Evolutionary conservation across 371 early-diverging fungal species (phyloP), one percentile per base, ranked within the genome.

Genomic region (Lichtheimia corymbifera): DNA sequence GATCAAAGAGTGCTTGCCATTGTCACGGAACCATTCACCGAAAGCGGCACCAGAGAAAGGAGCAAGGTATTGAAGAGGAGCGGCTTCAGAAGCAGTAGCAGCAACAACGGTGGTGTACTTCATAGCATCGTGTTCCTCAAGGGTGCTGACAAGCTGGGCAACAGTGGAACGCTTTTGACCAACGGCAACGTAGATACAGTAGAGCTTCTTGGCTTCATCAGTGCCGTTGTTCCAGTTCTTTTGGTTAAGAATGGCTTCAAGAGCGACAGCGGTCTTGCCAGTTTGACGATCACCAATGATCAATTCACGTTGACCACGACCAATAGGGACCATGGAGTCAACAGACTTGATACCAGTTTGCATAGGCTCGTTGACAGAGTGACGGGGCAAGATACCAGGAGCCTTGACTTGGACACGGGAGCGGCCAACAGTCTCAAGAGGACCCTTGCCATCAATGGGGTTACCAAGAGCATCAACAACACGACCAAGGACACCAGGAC

Each of bases 281-380:
- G 96, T 95, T 80, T 97, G 97, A 88, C 96, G 93, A 84, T 97
- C 97, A 80, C 97, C 97, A 82, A 95, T 95, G 78, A 97, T 97
- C 86, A 97, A 88, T 86, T 97, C 97, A 91, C 97, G 93, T 86
- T 97, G 97, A 73, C 97, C 97, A 93, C 97, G 93, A 73, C 97
- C 97, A 67, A 97, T 95, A 71, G 97, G 97, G 63, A 97, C 89
- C 97, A 97, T 97, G 79, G 95, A 94, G 88, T 97, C 96, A 72
- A 97, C 93, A 71, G 94, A 97, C 88, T 97, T 97, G 87, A 94
- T 94, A 81, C 97, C 97, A 77, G 97, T 97, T 77, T 93, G 93
- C 95, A 97, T 95, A 72, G 97, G 97, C 83, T 96, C 94, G 81
- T 92, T 92, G 73, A 97, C 97, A 68, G 96, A 96, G 77, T 93